Evolutionary conservation across 331 rosid species (phyloP), one percentile per base, ranked within the genome.

Genomic region (Prunus yedoensis): DNA sequence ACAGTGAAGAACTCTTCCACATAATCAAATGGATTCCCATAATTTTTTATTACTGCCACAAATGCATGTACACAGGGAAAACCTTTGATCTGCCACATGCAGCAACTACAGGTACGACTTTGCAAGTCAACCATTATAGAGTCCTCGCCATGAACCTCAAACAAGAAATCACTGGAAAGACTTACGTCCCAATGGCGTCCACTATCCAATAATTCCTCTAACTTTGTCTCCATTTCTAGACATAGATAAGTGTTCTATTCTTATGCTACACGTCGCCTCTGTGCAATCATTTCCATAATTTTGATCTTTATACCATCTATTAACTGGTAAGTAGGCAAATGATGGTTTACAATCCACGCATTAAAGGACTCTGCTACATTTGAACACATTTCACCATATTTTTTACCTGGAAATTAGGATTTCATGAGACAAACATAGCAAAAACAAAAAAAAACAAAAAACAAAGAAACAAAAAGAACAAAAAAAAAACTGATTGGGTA

Each of bases 331-430:
- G 30, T 30, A 10, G 67, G 67, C 3, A 62, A 27, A 27, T 3
- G 27, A 4, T 62, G 11, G 3, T 30, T 11, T 0, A 14, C 46
- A 62, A 62, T 62, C 67, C 67, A 62, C 4, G 67, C n/a, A 30
- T 62, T 62, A 20, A 28, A 62, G 0, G 67, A 62, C 8, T 62
- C 45, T 3, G 46, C 46, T 2, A 30, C 46, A 62, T 62, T 62
- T 7, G 67, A 62, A 2, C 67, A 62, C 67, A 62, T 62, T 14
- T 62, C 67, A 11, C 67, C 67, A 62, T 62, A 62, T 58, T 27
- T 27, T 27, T 27, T 27, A 27, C 21, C 21, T 21, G 21, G 21
- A 21, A 21, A 21, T 21, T 21, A 2, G 3, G 3, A 23, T 23
- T 23, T 23, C 25, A 23, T 23, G 25, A 23, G 25, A 23, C 25